Conservation (phyloP, 2,329 filamentous ascomycete species). For the Volutella citrinella region DNA sequence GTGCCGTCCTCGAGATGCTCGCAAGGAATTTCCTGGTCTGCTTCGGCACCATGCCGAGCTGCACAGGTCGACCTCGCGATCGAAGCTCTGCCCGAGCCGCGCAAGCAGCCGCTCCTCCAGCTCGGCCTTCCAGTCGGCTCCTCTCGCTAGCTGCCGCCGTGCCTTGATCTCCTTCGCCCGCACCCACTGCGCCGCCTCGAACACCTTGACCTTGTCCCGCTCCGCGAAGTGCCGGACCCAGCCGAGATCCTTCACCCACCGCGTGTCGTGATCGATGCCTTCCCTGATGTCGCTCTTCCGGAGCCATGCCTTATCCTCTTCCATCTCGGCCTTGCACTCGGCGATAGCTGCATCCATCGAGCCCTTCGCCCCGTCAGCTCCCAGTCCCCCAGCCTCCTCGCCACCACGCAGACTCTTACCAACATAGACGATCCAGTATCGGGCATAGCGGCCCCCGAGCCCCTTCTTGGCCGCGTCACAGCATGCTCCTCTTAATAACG, state of each 20-base stretch:
- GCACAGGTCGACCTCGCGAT: conserved; percentile 4
- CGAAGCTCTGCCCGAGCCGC: conserved; percentile 3
- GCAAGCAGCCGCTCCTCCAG: background rate
- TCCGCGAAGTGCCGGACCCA: conserved; percentile 3
- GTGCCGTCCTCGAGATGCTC: conserved; percentile 1
- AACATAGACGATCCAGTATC: too few species aligned
- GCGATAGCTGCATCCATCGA: too few species aligned
- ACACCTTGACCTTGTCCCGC: conserved; percentile 3
- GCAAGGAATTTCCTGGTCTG: conserved; percentile 6
- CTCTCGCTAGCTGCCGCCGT: background rate
- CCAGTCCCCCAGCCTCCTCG: too few species aligned
- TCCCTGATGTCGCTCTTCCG: conserved; percentile 3
- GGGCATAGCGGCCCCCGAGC: too few species aligned
- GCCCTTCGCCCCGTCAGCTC: too few species aligned
- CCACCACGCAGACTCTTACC: too few species aligned
- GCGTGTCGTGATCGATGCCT: conserved; percentile 3
- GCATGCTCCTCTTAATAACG: too few species aligned
- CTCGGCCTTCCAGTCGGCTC: conserved; percentile 1
- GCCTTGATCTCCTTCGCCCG: background rate
- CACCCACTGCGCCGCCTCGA: conserved; percentile 4
- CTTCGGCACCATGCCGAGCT: conserved; percentile 4
- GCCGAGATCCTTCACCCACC: conserved; percentile 3
- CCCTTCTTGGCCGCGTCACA: too few species aligned
- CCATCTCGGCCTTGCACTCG: too few species aligned
- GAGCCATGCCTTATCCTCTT: background rate